These are phyloP conservation scores for Arabidopsis suecica DNA, from an alignment of 345 rosid genomes.

Conservation along the genomic window DNA sequence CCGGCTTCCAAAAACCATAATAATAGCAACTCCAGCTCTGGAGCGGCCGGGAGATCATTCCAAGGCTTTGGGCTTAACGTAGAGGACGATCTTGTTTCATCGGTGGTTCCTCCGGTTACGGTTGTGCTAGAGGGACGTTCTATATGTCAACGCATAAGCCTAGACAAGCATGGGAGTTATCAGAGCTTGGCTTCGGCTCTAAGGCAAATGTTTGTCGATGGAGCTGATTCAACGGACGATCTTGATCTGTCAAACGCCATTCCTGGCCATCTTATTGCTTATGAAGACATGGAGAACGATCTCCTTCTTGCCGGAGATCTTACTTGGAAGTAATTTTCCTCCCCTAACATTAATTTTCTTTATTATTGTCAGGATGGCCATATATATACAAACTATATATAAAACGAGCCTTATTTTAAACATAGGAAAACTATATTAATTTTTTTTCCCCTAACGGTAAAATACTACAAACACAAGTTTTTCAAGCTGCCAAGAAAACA, in stretches of 20 bases:
- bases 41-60: slow-evolving; percentile 36
- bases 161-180: slow-evolving; percentile 80
- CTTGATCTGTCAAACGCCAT: slow-evolving; percentile 79
- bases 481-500: no score
- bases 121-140: slow-evolving; percentile 91
- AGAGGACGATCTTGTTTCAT: slow-evolving; percentile 70
- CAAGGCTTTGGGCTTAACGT: slow-evolving; percentile 51
- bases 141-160: slow-evolving; percentile 83
- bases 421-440: no score
- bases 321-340: slow-evolving; percentile 70
- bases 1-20: slow-evolving; percentile 38
- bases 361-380: background rate
- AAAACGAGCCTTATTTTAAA: no score
- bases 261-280: slow-evolving; percentile 83
- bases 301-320: slow-evolving; percentile 96
- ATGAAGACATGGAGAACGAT: slow-evolving; percentile 92
- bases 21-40: slow-evolving; percentile 26
- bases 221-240: slow-evolving; percentile 42
- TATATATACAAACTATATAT: no score
- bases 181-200: slow-evolving; percentile 80
- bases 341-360: background rate
- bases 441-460: no score
- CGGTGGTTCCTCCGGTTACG: slow-evolving; percentile 77
- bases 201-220: slow-evolving; percentile 82
- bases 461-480: no score